These are phyloP conservation scores for Alternaria postmessia DNA, from an alignment of 2,329 filamentous ascomycete genomes.

Conservation along the genomic window DNA sequence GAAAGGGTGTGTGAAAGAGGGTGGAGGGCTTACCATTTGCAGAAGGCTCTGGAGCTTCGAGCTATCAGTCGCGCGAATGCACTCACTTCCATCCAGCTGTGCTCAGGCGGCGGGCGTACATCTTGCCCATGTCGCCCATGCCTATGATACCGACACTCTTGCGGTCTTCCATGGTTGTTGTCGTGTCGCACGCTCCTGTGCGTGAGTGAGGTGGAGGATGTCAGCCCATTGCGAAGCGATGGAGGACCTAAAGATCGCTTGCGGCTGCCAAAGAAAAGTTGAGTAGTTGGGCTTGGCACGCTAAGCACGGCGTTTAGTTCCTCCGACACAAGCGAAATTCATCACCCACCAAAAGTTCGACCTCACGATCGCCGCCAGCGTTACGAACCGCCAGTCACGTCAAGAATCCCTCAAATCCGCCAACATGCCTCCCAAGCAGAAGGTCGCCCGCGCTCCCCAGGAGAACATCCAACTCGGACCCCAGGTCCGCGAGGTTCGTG, in stretches of 20 bases:
- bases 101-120: slow-evolving; percentile 91
- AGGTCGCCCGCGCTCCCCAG: slow-evolving; percentile 76
- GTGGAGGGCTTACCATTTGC: slow-evolving; percentile 38
- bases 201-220: slow-evolving; percentile 31
- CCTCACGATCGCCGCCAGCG: slow-evolving; percentile 31
- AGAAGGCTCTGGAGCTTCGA: slow-evolving; percentile 13
- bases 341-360: slow-evolving; percentile 28
- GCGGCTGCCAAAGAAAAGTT: slow-evolving; percentile 32
- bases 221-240: slow-evolving; percentile 41
- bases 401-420: slow-evolving; percentile 37
- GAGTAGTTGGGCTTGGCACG: slow-evolving; percentile 17
- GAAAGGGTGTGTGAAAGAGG: slow-evolving; percentile 14
- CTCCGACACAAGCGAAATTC: slow-evolving; percentile 26
- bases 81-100: slow-evolving; percentile 95
- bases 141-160: slow-evolving; percentile 93
- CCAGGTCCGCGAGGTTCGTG: slow-evolving; percentile 83
- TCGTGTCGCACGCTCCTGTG: slow-evolving; percentile 31
- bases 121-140: slow-evolving; percentile 99
- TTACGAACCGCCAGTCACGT: slow-evolving; percentile 37
- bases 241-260: slow-evolving; percentile 17
- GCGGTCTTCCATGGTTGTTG: slow-evolving; percentile 62
- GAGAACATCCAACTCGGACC: slow-evolving; percentile 96
- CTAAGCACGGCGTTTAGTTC: slow-evolving; percentile 24
- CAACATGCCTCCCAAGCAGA: slow-evolving; percentile 89
- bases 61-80: slow-evolving; percentile 29